These are phyloP conservation scores for Fagopyrum tataricum DNA, from an alignment of 148 eudicot genomes.

Conservation along the genomic window DNA sequence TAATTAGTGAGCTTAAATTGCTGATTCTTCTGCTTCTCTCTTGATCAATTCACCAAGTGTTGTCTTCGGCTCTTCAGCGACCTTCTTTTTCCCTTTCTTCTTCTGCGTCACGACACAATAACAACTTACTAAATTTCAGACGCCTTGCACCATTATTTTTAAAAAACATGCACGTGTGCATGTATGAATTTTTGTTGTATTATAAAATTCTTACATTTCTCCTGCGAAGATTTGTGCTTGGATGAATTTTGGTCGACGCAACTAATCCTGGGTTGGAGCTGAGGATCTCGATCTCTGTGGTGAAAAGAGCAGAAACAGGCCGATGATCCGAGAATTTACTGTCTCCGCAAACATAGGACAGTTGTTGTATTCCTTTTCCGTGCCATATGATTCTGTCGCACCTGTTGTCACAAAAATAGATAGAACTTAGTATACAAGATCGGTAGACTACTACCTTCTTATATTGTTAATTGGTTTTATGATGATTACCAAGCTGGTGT, in stretches of 20 bases:
- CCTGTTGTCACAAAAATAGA: constrained; percentile 40
- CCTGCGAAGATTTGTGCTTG: constrained; percentile 6
- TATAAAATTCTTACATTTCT: constrained; percentile 4
- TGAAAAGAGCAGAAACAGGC: constrained; percentile 80
- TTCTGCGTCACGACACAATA: background rate
- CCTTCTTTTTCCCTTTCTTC: constrained; percentile 6
- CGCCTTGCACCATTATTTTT: background rate
- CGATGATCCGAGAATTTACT: constrained; percentile 91
- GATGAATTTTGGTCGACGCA: constrained; percentile 15
- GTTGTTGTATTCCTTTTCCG: constrained; percentile 76
- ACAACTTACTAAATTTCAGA: background rate
- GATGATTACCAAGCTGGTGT: constrained; percentile 55
- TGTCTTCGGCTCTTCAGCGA: background rate
- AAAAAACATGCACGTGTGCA: background rate
- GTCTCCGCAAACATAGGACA: constrained; percentile 65
- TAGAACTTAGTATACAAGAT: background rate
- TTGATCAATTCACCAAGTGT: constrained; percentile 8
- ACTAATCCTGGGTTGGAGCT: constrained; percentile 30
- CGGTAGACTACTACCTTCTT: too few relatives aligned
- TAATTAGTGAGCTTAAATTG: constrained; percentile 5
- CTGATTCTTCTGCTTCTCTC: constrained; percentile 13
- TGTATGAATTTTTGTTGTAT: too few relatives aligned
- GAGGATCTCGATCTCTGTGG: constrained; percentile 42
- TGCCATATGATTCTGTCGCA: constrained; percentile 92
- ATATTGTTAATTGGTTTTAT: too few relatives aligned